Percentiles rank a stretch among this genome's conserved stretches.
Evolutionary conservation across 225 moss, liverwort and hornwort species (phyloP).

Genomic region (Thuidium tamariscinum): DNA sequence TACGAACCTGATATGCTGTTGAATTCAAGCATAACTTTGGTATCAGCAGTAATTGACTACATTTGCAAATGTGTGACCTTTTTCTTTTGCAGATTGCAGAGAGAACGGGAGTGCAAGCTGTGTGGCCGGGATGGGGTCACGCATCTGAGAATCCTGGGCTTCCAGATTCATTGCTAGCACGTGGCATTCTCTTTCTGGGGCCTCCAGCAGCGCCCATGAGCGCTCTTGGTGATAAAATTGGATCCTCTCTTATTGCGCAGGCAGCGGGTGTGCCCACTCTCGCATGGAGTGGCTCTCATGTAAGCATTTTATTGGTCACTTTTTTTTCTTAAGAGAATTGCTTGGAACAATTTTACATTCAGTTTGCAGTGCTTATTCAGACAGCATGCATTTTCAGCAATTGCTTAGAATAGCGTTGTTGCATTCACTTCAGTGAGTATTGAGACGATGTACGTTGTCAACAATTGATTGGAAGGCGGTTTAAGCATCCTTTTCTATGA

Average conservation of each 20-base stretch:
- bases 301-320: neutral
- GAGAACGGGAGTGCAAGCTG: conserved; percentile 86
- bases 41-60: neutral
- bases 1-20: neutral
- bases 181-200: conserved; percentile 77
- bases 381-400: neutral
- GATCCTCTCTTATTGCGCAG: conserved; percentile 92
- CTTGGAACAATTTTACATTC: neutral
- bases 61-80: neutral
- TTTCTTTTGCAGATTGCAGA: conserved; percentile 63
- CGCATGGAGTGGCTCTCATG: conserved; percentile 91
- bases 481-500: neutral
- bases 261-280: conserved; percentile 97
- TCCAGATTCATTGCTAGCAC: conserved; percentile 65
- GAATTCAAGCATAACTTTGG: neutral
- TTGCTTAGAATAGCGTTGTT: neutral
- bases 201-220: conserved; percentile 97
- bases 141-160: conserved; percentile 89
- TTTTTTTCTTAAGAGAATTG: neutral
- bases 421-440: neutral
- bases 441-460: neutral
- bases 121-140: conserved; percentile 99
- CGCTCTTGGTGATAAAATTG: conserved; percentile 92
- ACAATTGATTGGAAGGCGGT: neutral
- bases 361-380: neutral